Evolutionary conservation across 257 asterid species (phyloP), one percentile per base, ranked within the genome.

Genomic region (Ophiorrhiza pumila): DNA sequence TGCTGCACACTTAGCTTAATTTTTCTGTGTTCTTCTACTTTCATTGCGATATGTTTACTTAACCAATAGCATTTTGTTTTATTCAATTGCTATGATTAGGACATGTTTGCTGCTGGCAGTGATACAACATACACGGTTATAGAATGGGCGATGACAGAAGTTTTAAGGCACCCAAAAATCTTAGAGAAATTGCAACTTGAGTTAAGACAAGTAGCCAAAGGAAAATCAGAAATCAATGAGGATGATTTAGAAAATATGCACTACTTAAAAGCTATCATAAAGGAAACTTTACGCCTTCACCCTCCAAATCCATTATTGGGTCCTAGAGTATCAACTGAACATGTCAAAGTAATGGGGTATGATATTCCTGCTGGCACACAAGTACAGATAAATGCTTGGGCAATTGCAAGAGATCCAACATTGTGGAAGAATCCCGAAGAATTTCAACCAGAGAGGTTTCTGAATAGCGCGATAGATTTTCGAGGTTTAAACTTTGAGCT

Each of bases 61-160:
- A 29, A 29, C 45, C n/a, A n/a, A 0, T 61, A 14, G 4, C 22
- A 61, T 31, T 0, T 61, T 7, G 2, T 27, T 61, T 58, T 4
- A 12, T 39, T 52, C 53, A 18, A 27, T 43, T 11, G 34, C 45
- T 9, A 71, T 22, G 45, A 25, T 9, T 66, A 85, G 90, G 92
- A 87, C 20, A n/a, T 72, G 15, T 58, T 86, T 32, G 68, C 74
- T 1, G 90, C 80, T 4, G 95, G 95, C 47, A 88, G 86, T 1
- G 88, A 83, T 67, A 83, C 95, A 7, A 75, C 87, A 4, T 43
- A 71, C 0, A 43, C 79, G 0, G 55, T 76, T 2, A 37, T 84
- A 1, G 89, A 83, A 68, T 88, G 90, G 91, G 72, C 78, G 12
- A 83, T 86, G 90, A 25, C 88, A n/a, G 88, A 86, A 34, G 77